Percentiles rank a stretch among this genome's conserved stretches.
Evolutionary conservation across 1,139 yeast species (phyloP).

Genomic region (Suhomyces kunorum): DNA sequence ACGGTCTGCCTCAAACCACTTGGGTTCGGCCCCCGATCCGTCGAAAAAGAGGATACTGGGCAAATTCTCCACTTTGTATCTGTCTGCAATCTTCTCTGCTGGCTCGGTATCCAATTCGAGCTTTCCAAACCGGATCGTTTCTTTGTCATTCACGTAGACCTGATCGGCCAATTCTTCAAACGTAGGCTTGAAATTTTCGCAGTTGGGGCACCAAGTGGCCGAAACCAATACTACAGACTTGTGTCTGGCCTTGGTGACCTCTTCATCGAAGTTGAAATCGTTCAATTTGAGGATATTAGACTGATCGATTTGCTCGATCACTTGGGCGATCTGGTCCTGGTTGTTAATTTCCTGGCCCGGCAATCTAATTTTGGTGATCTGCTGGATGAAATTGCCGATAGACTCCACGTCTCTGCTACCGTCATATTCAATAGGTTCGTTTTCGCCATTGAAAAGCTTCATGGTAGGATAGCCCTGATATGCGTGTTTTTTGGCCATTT

Average conservation of each 20-base stretch:
- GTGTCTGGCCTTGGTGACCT: slow-evolving; percentile 26
- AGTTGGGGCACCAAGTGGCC: slow-evolving; percentile 39
- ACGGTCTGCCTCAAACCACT: slow-evolving; percentile 43
- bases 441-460: slow-evolving; percentile 54
- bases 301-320: slow-evolving; percentile 8
- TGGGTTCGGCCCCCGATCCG: slow-evolving; percentile 36
- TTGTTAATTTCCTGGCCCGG: slow-evolving; percentile 8
- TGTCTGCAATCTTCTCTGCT: slow-evolving; percentile 42
- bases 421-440: slow-evolving; percentile 48
- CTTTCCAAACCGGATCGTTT: slow-evolving; percentile 45
- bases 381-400: slow-evolving; percentile 49
- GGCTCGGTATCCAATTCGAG: slow-evolving; percentile 49
- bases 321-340: slow-evolving; percentile 7
- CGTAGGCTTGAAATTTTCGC: slow-evolving; percentile 29
- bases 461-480: slow-evolving; percentile 69
- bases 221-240: slow-evolving; percentile 39
- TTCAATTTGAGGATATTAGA: slow-evolving; percentile 31
- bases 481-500: slow-evolving; percentile 54
- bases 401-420: slow-evolving; percentile 51
- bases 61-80: slow-evolving; percentile 45
- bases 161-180: slow-evolving; percentile 37
- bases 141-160: slow-evolving; percentile 33
- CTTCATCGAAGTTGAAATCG: slow-evolving; percentile 36
- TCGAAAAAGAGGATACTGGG: slow-evolving; percentile 59
- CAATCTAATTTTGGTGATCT: slow-evolving; percentile 32